Base-by-base conservation (phyloP, 2,329 filamentous ascomycete genomes). In the Colletotrichum acutatum region DNA sequence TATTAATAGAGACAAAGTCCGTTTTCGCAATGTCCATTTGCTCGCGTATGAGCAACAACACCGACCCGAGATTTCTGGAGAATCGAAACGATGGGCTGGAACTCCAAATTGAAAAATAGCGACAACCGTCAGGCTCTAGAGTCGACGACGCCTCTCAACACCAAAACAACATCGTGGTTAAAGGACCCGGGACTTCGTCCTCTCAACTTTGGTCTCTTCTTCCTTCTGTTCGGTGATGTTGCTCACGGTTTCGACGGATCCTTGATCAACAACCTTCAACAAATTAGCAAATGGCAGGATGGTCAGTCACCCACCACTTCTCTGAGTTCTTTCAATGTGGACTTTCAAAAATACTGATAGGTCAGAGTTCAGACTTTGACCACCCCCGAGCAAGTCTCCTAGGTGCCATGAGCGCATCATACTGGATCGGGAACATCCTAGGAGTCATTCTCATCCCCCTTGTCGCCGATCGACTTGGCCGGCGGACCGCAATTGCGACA, bases 191-290 rank as follows among this genome's bases (percentile, higher is more conserved):
- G 70, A 3, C 70, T 72, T 7, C 34, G 70, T 6, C 70, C 70
- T 1, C 66, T 72, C 22, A 72, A 72, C 49, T 70, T 72, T 8
- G 66, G 70, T 1, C 78, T 83, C 1, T 83, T 82, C 61, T 74
- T 80, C 49, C 76, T 79, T 5, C 78, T 83, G 12, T 80, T 81
- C 28, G 79, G 80, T 7, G 81, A 82, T 34, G 80, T 80, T 34
- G 87, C 87, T 4, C 86, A 84, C 69, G 85, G 86, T 1, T 88
- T 86, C 42, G 85, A 87, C 74, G 85, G 84, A 2, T 84, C 82
- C 16, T 84, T 88, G 80, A 86, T 88, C 81, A 87, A 88, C 71
- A 84, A 83, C 11, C 75, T 88, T 1, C 86, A 88, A 71, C 80
- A 83, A 0, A 78, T 86, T 2, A 76, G 79, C 0, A 78, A 80